Conservation (phyloP, 2,329 filamentous ascomycete species). For the Scytalidium lignicola region DNA sequence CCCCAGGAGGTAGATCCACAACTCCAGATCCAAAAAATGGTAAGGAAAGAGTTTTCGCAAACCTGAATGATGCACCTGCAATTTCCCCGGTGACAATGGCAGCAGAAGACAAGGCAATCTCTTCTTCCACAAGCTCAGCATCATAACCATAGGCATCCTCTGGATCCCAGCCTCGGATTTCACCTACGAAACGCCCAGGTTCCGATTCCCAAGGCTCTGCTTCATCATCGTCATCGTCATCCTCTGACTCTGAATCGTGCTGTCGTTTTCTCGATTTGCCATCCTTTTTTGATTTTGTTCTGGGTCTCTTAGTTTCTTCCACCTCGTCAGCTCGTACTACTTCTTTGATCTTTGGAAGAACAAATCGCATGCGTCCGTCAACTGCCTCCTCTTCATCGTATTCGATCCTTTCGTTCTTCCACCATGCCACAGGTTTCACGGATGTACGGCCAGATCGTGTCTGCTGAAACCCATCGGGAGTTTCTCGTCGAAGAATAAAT, state of each 20-base stretch:
- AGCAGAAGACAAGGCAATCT: slow-evolving; percentile 43
- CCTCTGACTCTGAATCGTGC: slow-evolving; percentile 28
- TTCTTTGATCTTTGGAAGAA: slow-evolving; percentile 68
- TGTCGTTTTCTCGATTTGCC: slow-evolving; percentile 15
- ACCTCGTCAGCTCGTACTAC: slow-evolving; percentile 67
- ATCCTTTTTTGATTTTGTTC: slow-evolving; percentile 22
- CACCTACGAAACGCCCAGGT: slow-evolving; percentile 58
- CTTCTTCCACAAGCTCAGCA: slow-evolving; percentile 49
- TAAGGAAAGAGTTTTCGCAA: slow-evolving; percentile 79
- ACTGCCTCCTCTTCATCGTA: slow-evolving; percentile 57
- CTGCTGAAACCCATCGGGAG: slow-evolving; percentile 40
- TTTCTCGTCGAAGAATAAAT: slow-evolving; percentile 45
- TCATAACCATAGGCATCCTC: slow-evolving; percentile 51
- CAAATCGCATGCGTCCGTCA: slow-evolving; percentile 45
- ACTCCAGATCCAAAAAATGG: slow-evolving; percentile 87
- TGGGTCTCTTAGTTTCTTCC: slow-evolving; percentile 33
- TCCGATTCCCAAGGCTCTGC: slow-evolving; percentile 67
- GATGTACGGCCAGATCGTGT: slow-evolving; percentile 76
- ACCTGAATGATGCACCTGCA: slow-evolving; percentile 69
- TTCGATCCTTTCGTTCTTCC: slow-evolving; percentile 77
- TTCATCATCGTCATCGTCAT: slow-evolving; percentile 50
- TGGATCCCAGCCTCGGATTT: slow-evolving; percentile 60
- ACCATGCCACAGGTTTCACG: slow-evolving; percentile 74
- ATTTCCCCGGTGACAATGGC: slow-evolving; percentile 53
- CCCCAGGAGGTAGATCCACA: slow-evolving; percentile 78